These are phyloP conservation scores for Pseudomassariella vexata DNA, from an alignment of 2,329 filamentous ascomycete genomes.

Conservation along the genomic window DNA sequence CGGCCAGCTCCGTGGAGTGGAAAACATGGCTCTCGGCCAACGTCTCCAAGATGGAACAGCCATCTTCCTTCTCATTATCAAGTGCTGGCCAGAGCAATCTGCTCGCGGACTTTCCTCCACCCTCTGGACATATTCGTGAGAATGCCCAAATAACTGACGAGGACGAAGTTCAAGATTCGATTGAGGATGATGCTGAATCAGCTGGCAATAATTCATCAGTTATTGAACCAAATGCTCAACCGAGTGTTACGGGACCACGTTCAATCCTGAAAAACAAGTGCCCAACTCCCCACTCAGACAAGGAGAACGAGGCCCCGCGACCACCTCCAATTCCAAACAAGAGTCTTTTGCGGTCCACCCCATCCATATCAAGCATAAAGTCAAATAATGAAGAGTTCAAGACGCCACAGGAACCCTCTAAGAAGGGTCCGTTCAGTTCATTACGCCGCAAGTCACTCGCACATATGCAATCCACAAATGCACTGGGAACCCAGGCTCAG, in stretches of 20 bases:
- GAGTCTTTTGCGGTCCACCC: conserved; percentile 9
- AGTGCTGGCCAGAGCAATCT: too few relatives aligned
- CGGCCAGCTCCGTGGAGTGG: conserved; percentile 39
- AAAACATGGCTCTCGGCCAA: conserved; percentile 49
- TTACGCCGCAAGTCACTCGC: conserved; percentile 10
- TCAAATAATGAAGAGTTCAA: conserved; percentile 5
- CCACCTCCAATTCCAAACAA: conserved; percentile 6
- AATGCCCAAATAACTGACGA: conserved; percentile 40
- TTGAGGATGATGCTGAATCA: conserved; percentile 3
- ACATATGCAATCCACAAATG: conserved; percentile 12
- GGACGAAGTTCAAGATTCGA: conserved; percentile 16
- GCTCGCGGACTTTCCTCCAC: conserved; percentile 15
- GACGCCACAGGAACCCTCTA: not conserved
- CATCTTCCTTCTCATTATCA: too few relatives aligned
- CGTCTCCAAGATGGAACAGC: conserved; percentile 38
- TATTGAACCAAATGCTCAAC: conserved; percentile 5
- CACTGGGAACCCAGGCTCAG: conserved; percentile 9
- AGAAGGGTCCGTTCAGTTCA: conserved; percentile 6
- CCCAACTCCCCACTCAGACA: conserved; percentile 2
- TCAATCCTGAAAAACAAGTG: not conserved
- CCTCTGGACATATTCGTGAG: conserved; percentile 40
- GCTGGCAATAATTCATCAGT: not conserved
- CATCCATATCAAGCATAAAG: conserved; percentile 8
- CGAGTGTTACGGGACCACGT: conserved; percentile 2
- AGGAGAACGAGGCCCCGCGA: conserved; percentile 10